Evolutionary conservation across 2,329 filamentous ascomycete species (phyloP).

Genomic region (Endoconidiophora polonica): DNA sequence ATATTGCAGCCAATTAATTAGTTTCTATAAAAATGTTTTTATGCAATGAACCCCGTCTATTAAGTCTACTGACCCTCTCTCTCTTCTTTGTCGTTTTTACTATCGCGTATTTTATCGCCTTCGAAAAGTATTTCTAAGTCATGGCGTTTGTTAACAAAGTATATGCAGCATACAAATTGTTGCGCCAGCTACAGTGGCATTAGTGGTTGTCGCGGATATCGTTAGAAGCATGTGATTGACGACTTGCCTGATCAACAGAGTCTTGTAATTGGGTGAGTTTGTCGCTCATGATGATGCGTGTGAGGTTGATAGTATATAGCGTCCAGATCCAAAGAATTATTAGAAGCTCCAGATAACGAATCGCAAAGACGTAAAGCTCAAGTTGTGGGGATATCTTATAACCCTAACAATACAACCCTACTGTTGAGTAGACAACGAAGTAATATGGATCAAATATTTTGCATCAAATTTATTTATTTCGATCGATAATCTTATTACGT

Average conservation of each 20-base stretch:
- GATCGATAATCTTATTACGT: no score
- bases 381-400: no score
- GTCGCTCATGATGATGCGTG: slow-evolving; percentile 41
- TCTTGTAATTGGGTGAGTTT: slow-evolving; percentile 72
- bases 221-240: not conserved
- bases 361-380: not conserved
- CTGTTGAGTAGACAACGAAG: no score
- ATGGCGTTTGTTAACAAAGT: slow-evolving; percentile 52
- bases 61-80: slow-evolving; percentile 28
- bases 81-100: slow-evolving; percentile 35
- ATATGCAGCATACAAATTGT: slow-evolving; percentile 50
- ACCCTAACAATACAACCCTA: no score
- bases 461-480: no score
- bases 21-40: no score
- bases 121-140: slow-evolving; percentile 43
- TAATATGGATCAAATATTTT: no score
- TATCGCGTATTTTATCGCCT: slow-evolving; percentile 40
- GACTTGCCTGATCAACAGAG: slow-evolving; percentile 57
- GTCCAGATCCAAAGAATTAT: not conserved
- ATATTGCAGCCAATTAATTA: not conserved
- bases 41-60: no score
- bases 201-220: not conserved
- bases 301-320: not conserved
- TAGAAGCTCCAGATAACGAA: not conserved
- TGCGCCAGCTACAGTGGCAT: slow-evolving; percentile 37